A percentile compares a stretch with the other conserved stretches of the same genome.
These are phyloP conservation scores for Thermochaetoides dissita DNA, from an alignment of 2,329 filamentous ascomycete genomes.

Conservation along the genomic window DNA sequence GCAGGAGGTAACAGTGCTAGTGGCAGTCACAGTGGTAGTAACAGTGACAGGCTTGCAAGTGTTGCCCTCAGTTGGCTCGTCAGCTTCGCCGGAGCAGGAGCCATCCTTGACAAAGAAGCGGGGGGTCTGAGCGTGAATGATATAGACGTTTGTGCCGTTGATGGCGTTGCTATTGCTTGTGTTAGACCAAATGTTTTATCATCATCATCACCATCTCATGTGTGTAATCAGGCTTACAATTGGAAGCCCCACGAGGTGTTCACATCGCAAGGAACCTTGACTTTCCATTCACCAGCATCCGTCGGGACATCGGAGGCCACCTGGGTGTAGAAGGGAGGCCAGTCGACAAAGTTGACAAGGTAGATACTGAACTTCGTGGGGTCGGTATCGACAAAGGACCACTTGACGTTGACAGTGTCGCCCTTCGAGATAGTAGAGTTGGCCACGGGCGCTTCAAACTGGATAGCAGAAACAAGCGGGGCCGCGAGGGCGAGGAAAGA, in stretches of 20 bases:
- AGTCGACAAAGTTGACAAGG: constrained; percentile 31
- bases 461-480: constrained; percentile 20
- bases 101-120: constrained; percentile 23
- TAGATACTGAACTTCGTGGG: constrained; percentile 26
- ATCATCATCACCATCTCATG: not conserved
- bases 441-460: constrained; percentile 19
- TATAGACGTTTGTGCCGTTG: constrained; percentile 30
- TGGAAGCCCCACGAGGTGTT: constrained; percentile 25
- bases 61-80: constrained; percentile 2
- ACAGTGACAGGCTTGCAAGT: constrained; percentile 19
- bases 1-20: constrained; percentile 5
- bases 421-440: constrained; percentile 26
- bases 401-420: constrained; percentile 20
- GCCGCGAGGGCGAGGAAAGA: constrained; percentile 19
- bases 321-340: constrained; percentile 26
- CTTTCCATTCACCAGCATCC: constrained; percentile 18
- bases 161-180: constrained; percentile 23
- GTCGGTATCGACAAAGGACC: constrained; percentile 28
- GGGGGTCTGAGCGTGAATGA: constrained; percentile 28
- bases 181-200: not conserved
- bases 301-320: constrained; percentile 24
- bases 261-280: constrained; percentile 25
- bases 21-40: constrained; percentile 7
- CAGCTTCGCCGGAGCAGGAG: constrained; percentile 16
- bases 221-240: constrained; percentile 16